Base-by-base conservation (phyloP, 768 basidiomycete genomes). In the Boletus rufocinnamomeus region DNA sequence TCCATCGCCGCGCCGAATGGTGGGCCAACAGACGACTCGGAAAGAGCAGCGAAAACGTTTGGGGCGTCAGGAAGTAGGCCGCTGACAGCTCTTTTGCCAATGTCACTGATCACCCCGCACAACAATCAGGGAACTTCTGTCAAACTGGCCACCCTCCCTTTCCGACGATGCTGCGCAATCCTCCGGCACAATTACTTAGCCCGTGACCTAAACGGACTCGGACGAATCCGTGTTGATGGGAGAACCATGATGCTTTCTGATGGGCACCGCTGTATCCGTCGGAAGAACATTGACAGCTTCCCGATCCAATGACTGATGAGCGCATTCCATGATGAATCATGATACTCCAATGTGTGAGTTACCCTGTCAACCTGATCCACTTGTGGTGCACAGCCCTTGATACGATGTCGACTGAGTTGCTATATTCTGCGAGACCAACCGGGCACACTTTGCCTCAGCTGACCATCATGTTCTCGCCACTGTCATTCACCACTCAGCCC, bases 21-120 rank as follows among this genome's bases (percentile, higher is more conserved):
- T 97, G 95, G 96, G 93, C 95, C 6, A 76, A 79, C 35, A 77
- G 90, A 52, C 77, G 96, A 52, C 69, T 91, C 10, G 80, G 75
- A 21, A 86, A 84, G 72, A 95, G 93, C 74, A 95, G 93, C 64
- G 96, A 98, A 75, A 93, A 95, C 70, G 85, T 99, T 2, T 99
- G 96, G 96, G 87, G 92, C 58, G 79, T 91, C 28, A 77, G 95
- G 74, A 83, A 78, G 95, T 96, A 72, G 68, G 88, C 79, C 19
- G 34, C 50, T 37, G n/a, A 48, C n/a, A 17, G 6, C 21, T 37
- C 32, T 46, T 34, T 28, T 21, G 19, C 32, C 34, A 41, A 47
- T 30, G 17, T n/a, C 41, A 28, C 52, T 61, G 32, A 59, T 59
- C 56, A 28, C 17, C 6, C 19, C 44, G 35, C 43, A 38, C 37